phyloP scores from a whole-genome alignment of 805 yeast genomes.

The Candida mattraensis region DNA sequence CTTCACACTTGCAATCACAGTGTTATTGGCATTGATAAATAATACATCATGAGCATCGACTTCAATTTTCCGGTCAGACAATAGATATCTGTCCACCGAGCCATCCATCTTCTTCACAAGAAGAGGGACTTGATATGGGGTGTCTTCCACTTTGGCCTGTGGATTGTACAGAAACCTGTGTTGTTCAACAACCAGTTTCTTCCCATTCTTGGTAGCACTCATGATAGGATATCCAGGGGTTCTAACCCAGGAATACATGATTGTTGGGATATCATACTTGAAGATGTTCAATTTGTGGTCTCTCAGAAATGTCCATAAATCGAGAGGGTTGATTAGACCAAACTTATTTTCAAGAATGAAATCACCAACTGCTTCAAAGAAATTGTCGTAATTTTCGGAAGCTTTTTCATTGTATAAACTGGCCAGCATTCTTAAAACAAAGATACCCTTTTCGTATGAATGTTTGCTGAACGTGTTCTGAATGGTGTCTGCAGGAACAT shows the following conservation, averaged over 20 bases:
- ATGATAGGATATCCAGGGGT: conserved; percentile 60
- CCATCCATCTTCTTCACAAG: conserved; percentile 39
- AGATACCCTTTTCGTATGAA: conserved; percentile 62
- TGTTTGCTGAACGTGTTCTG: conserved; percentile 49
- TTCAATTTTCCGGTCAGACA: conserved; percentile 42
- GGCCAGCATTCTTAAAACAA: conserved; percentile 52
- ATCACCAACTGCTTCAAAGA: conserved; percentile 36
- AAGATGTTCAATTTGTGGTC: conserved; percentile 26
- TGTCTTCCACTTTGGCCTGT: conserved; percentile 44
- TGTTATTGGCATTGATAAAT: conserved; percentile 43
- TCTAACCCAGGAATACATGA: conserved; percentile 61
- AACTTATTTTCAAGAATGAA: conserved; percentile 38
- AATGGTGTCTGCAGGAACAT: conserved; percentile 38
- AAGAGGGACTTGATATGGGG: conserved; percentile 64
- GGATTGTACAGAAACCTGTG: conserved; percentile 36
- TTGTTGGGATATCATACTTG: conserved; percentile 46
- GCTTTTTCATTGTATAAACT: conserved; percentile 37
- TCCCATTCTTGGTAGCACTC: conserved; percentile 32
- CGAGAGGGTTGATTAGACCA: conserved; percentile 46
- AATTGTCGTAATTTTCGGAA: conserved; percentile 31
- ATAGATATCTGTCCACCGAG: conserved; percentile 37
- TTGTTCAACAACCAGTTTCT: conserved; percentile 37
- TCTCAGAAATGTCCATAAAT: conserved; percentile 49
- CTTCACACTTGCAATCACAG: conserved; percentile 49
- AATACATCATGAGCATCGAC: conserved; percentile 29